phyloP scores from a whole-genome alignment of 2,329 filamentous ascomycete species.

The Cladosporium sp. region DNA sequence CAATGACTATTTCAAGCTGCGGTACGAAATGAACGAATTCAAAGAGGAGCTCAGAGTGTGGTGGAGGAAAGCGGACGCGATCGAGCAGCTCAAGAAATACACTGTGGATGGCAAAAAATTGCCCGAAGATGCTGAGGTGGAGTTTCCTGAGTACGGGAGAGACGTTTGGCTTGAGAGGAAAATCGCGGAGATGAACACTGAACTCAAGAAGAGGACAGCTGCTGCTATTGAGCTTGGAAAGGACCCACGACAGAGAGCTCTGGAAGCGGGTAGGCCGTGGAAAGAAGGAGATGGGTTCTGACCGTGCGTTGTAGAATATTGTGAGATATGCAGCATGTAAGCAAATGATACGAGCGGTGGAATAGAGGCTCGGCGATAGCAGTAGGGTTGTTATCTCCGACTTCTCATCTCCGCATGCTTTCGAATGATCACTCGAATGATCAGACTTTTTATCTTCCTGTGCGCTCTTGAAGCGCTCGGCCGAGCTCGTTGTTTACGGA shows the following conservation, averaged over 20 bases:
- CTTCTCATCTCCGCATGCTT: too few relatives aligned
- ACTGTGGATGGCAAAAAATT: constrained; percentile 37
- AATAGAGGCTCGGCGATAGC: too few relatives aligned
- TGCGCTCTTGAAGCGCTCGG: too few relatives aligned
- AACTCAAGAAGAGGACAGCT: constrained; percentile 37
- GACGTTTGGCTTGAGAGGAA: constrained; percentile 38
- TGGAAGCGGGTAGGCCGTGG: constrained; percentile 49
- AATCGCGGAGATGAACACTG: constrained; percentile 38
- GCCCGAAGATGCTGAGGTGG: constrained; percentile 30
- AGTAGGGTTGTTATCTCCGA: too few relatives aligned
- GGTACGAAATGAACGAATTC: constrained; percentile 36
- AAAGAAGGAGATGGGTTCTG: constrained; percentile 47
- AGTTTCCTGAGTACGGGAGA: constrained; percentile 36
- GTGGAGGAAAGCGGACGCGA: constrained; percentile 34
- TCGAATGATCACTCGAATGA: too few relatives aligned
- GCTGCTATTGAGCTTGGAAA: constrained; percentile 46
- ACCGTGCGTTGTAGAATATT: background rate
- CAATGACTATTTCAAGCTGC: constrained; percentile 43
- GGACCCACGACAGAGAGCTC: constrained; percentile 46
- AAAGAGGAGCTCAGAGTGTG: constrained; percentile 38
- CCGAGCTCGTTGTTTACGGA: too few relatives aligned
- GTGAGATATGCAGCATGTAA: background rate
- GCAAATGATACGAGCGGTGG: background rate
- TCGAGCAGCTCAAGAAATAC: constrained; percentile 31
- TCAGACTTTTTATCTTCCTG: too few relatives aligned